These are phyloP conservation scores for Atkinsonella texensis DNA, from an alignment of 2,329 filamentous ascomycete genomes.

Conservation along the genomic window DNA sequence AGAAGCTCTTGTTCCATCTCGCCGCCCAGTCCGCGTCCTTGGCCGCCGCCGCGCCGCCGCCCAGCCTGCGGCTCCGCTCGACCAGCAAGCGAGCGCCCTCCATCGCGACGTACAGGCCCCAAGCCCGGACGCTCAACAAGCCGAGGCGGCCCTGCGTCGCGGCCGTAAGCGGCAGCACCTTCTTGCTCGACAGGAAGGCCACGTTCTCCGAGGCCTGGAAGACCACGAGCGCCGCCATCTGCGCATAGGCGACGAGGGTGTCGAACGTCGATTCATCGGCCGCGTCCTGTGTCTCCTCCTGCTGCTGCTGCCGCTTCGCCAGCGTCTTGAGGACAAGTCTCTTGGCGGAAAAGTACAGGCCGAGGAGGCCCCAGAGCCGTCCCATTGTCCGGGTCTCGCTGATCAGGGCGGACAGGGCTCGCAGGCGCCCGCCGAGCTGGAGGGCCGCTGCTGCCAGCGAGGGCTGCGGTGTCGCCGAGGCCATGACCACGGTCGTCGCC, in stretches of 20 bases:
- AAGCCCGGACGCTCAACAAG: conserved; percentile 66
- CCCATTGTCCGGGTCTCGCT: conserved; percentile 61
- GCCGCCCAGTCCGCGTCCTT: conserved; percentile 30
- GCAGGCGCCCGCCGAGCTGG: conserved; percentile 39
- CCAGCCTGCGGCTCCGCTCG: conserved; percentile 29
- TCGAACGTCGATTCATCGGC: conserved; percentile 24
- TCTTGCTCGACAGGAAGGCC: conserved; percentile 63
- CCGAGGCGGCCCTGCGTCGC: conserved; percentile 49
- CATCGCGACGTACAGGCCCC: conserved; percentile 65
- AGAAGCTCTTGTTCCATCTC: conserved; percentile 53
- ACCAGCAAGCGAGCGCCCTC: conserved; percentile 57
- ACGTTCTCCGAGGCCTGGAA: conserved; percentile 80
- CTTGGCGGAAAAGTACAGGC: conserved; percentile 57
- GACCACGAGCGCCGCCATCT: conserved; percentile 53
- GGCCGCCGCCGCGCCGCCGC: conserved; percentile 17
- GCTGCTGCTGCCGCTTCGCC: conserved; percentile 2
- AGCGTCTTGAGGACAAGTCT: conserved; percentile 27
- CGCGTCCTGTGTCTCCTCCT: conserved; percentile 21
- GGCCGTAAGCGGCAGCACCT: conserved; percentile 48
- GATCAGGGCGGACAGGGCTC: conserved; percentile 51
- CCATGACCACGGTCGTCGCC: conserved; percentile 34
- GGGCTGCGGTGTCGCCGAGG: conserved; percentile 21
- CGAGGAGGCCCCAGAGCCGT: conserved; percentile 66
- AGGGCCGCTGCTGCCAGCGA: conserved; percentile 32
- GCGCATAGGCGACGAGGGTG: conserved; percentile 46